phyloP scores from a whole-genome alignment of 2,329 filamentous ascomycete genomes.

The Phialophora expanda region DNA sequence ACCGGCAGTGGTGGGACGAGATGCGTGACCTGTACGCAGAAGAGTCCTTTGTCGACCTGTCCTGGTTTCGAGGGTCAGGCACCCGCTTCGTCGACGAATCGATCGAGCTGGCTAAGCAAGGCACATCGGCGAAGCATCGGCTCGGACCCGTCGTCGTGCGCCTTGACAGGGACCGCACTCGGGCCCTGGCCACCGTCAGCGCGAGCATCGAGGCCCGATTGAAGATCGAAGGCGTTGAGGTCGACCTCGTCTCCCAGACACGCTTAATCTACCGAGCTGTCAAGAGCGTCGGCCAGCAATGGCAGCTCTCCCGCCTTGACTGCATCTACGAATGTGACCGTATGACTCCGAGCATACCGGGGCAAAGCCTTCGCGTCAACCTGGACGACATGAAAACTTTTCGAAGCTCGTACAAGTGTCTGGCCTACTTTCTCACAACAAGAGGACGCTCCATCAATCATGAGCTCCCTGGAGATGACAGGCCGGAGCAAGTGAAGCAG shows the following conservation, averaged over 20 bases:
- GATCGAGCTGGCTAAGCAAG: background rate
- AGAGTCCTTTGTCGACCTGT: constrained; percentile 14
- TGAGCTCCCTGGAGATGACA: constrained; percentile 15
- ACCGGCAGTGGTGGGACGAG: constrained; percentile 16
- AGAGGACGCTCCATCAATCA: constrained; percentile 3
- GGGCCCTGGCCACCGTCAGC: constrained; percentile 1
- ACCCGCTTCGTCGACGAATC: background rate
- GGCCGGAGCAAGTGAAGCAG: constrained; percentile 8
- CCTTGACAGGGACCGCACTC: background rate
- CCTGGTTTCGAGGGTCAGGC: constrained; percentile 12
- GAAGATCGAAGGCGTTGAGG: background rate
- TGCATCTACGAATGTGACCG: constrained; percentile 16
- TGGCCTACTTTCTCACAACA: constrained; percentile 4
- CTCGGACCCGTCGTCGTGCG: background rate
- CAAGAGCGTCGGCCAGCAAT: background rate
- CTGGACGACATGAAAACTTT: background rate
- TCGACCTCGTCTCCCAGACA: background rate
- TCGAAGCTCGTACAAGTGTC: constrained; percentile 7
- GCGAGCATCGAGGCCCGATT: constrained; percentile 4
- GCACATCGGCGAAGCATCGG: constrained; percentile 1
- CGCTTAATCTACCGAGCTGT: constrained; percentile 12
- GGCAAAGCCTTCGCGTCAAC: background rate
- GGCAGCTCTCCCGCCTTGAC: constrained; percentile 1
- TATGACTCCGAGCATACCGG: constrained; percentile 2
- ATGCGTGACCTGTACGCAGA: constrained; percentile 6